These are phyloP conservation scores for Fraxinus velutina DNA, from an alignment of 305 asterid genomes.

Conservation along the genomic window DNA sequence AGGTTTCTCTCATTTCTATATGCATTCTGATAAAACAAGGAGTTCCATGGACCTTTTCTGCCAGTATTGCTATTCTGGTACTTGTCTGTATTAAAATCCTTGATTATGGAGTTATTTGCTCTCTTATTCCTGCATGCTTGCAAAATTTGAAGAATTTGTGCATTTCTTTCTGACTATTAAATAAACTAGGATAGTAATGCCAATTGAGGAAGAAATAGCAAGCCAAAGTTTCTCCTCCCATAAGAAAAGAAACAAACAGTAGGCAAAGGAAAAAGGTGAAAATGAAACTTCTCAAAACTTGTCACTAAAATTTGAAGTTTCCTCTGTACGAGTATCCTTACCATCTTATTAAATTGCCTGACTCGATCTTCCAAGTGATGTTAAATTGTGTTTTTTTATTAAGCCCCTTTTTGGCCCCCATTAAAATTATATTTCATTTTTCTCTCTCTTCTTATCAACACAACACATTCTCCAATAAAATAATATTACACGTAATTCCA, in stretches of 20 bases:
- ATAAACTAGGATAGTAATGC: background rate
- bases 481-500: too few relatives aligned
- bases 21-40: conserved; percentile 14
- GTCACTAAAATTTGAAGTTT: background rate
- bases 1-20: conserved; percentile 21
- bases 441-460: too few relatives aligned
- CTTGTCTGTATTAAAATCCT: background rate
- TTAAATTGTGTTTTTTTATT: background rate
- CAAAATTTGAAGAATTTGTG: background rate
- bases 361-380: background rate
- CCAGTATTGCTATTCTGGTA: background rate
- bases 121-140: background rate
- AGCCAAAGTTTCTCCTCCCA: background rate
- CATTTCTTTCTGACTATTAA: background rate
- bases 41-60: conserved; percentile 7
- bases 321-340: background rate
- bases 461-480: too few relatives aligned
- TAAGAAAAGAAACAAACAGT: background rate
- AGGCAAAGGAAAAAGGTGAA: background rate
- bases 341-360: background rate
- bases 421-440: too few relatives aligned
- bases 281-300: background rate
- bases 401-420: too few relatives aligned
- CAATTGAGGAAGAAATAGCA: background rate
- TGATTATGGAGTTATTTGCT: background rate